A percentile compares a stretch with the other conserved stretches of the same genome.
Conservation (phyloP, 192 early-diverging fungal genomes). For the Podila epigama region DNA sequence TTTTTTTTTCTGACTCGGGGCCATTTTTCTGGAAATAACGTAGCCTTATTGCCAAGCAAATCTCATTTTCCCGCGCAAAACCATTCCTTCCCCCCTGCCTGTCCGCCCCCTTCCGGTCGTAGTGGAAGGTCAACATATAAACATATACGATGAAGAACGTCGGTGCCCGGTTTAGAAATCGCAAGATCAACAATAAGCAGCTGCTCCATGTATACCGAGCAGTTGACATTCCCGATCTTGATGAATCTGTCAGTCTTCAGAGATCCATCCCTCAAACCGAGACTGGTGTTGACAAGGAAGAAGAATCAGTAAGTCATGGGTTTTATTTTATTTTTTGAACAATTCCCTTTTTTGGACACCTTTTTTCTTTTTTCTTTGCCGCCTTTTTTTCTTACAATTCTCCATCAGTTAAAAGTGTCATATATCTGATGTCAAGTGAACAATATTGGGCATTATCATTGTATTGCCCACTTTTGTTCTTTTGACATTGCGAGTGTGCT, state of each 20-base stretch:
- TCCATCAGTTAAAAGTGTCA: too few relatives aligned
- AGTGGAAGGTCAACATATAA: too few relatives aligned
- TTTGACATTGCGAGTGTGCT: too few relatives aligned
- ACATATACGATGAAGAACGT: conserved; percentile 45
- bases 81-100: not conserved
- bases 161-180: conserved; percentile 70
- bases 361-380: conserved; percentile 18
- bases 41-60: not conserved
- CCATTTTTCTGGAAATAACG: not conserved
- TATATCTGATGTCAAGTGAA: too few relatives aligned
- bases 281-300: conserved; percentile 98
- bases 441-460: too few relatives aligned
- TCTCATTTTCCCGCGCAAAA: not conserved
- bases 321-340: too few relatives aligned
- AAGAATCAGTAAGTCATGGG: conserved; percentile 90
- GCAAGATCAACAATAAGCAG: conserved; percentile 91
- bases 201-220: conserved; percentile 81
- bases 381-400: conserved; percentile 22
- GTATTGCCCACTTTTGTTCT: too few relatives aligned
- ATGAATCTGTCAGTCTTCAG: conserved; percentile 69
- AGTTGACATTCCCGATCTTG: conserved; percentile 85
- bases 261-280: conserved; percentile 73
- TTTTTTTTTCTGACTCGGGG: conserved; percentile 14
- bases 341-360: not conserved
- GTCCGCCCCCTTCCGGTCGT: not conserved